Conservation (phyloP, 345 rosid species). For the Syzygium grande region DNA sequence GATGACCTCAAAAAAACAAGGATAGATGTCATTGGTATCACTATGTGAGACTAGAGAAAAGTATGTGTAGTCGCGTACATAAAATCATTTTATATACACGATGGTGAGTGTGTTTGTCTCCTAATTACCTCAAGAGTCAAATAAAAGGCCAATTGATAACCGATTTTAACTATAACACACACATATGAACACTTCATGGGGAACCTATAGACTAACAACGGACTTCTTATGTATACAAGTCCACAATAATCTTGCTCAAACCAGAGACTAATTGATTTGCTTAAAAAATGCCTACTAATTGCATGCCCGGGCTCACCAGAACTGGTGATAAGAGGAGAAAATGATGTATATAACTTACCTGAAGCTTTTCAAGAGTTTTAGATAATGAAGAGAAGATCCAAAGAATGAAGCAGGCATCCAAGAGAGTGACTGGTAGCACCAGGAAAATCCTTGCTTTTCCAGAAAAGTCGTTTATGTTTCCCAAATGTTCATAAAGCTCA, state of each 20-base stretch:
- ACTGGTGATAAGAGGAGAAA: not conserved
- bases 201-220: not conserved
- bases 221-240: not conserved
- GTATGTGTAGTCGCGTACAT: not conserved
- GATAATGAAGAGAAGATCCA: constrained; percentile 40
- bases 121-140: not conserved
- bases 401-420: constrained; percentile 34
- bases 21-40: not conserved
- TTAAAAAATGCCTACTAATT: not conserved
- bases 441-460: constrained; percentile 25
- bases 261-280: not conserved
- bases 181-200: not conserved
- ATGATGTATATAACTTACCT: constrained; percentile 9
- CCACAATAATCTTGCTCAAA: not conserved
- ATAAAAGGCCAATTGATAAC: not conserved
- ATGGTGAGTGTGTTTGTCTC: not conserved
- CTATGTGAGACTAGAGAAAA: not conserved
- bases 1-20: not conserved
- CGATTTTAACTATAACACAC: not conserved
- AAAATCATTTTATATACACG: not conserved
- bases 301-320: not conserved
- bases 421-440: constrained; percentile 24
- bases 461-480: constrained; percentile 31
- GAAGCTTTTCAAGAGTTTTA: constrained; percentile 34
- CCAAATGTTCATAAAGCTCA: constrained; percentile 28